Evolutionary conservation across 2,329 filamentous ascomycete species (phyloP).

Genomic region (Fusarium musae): DNA sequence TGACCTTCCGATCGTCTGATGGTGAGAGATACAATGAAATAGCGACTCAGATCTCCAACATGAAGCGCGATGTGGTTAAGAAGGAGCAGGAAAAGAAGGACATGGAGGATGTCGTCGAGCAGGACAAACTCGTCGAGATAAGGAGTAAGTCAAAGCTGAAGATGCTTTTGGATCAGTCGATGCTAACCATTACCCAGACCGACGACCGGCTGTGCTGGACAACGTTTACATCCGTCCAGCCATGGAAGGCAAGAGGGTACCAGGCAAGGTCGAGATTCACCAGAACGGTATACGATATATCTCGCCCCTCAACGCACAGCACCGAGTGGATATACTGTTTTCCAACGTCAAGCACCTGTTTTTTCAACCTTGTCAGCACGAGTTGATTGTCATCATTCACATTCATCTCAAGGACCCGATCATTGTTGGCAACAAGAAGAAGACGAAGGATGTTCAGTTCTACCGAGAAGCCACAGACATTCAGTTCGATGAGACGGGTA

Average conservation of each 20-base stretch:
- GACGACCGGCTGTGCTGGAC: conserved; percentile 87
- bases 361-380: conserved; percentile 96
- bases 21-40: conserved; percentile 90
- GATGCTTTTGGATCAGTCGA: background rate
- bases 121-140: conserved; percentile 96
- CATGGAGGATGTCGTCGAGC: conserved; percentile 98
- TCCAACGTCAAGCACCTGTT: conserved; percentile 99
- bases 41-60: conserved; percentile 90
- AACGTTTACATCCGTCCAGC: conserved; percentile 96
- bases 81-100: conserved; percentile 99
- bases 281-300: conserved; percentile 98
- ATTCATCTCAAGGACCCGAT: conserved; percentile 98
- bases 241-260: conserved; percentile 95
- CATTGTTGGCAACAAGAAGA: conserved; percentile 96
- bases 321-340: conserved; percentile 93
- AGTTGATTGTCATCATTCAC: conserved; percentile 97
- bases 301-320: conserved; percentile 80
- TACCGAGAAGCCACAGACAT: conserved; percentile 98
- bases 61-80: conserved; percentile 92
- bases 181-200: conserved; percentile 70
- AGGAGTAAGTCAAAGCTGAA: conserved; percentile 71
- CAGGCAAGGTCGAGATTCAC: conserved; percentile 96
- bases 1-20: conserved; percentile 94
- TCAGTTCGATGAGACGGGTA: conserved; percentile 98
- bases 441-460: conserved; percentile 98